phyloP scores from a whole-genome alignment of 805 yeast species.

The Saccharomycopsis amapae region DNA sequence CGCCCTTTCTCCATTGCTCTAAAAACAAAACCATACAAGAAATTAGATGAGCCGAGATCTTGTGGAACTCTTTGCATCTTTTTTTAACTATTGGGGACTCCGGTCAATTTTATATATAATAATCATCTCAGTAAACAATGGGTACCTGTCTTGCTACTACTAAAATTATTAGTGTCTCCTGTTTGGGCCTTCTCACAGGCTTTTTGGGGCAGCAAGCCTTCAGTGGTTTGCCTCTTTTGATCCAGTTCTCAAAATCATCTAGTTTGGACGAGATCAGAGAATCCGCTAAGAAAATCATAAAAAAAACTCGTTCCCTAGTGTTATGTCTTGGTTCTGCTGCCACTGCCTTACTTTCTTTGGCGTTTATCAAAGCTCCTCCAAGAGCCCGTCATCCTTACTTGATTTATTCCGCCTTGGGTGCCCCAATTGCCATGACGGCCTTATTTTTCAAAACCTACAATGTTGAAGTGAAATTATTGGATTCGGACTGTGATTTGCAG shows the following conservation, averaged over 20 bases:
- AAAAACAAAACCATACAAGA: no score
- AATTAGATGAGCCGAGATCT: no score
- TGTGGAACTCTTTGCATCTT: no score
- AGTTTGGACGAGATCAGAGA: conserved; percentile 8
- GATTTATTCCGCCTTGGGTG: conserved; percentile 54
- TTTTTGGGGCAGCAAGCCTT: conserved; percentile 32
- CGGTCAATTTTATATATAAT: no score
- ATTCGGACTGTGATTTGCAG: no score
- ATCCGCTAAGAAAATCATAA: conserved; percentile 21
- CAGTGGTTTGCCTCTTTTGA: conserved; percentile 12
- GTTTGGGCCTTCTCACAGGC: conserved; percentile 60
- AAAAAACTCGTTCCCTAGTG: conserved; percentile 26
- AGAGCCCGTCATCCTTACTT: conserved; percentile 66
- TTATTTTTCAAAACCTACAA: conserved; percentile 26
- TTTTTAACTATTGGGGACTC: no score
- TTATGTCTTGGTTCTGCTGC: conserved; percentile 41
- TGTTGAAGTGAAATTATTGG: conserved; percentile 27
- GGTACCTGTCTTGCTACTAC: conserved; percentile 49
- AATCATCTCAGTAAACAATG: no score
- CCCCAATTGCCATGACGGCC: conserved; percentile 35
- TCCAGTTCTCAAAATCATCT: conserved; percentile 4
- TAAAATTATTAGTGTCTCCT: conserved; percentile 57
- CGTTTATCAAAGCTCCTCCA: conserved; percentile 50
- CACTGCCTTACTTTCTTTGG: conserved; percentile 43
- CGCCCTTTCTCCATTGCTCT: no score